phyloP scores from a whole-genome alignment of 139 green algal genomes.

The Marvania coccoides region DNA sequence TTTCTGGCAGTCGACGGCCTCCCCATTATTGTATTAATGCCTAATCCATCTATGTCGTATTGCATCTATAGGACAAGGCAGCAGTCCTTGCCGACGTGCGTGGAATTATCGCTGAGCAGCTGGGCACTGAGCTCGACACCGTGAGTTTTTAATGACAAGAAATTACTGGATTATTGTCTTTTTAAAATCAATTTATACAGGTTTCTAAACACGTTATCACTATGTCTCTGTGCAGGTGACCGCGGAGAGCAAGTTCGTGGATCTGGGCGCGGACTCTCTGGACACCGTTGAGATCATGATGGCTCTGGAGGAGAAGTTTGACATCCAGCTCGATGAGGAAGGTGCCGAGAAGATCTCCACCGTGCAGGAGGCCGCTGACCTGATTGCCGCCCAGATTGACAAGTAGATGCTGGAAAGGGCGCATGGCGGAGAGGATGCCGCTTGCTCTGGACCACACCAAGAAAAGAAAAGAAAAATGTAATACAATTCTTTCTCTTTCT shows the following conservation, averaged over 20 bases:
- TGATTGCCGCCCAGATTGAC: constrained; percentile 73
- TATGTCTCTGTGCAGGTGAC: constrained; percentile 58
- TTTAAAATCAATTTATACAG: no score
- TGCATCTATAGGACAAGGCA: constrained; percentile 57
- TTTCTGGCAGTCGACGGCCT: not conserved
- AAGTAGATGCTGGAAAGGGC: constrained; percentile 39
- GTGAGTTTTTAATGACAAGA: no score
- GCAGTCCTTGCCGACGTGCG: constrained; percentile 79
- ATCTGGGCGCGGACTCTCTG: constrained; percentile 94
- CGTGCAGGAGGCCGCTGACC: constrained; percentile 65
- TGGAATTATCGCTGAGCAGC: constrained; percentile 88
- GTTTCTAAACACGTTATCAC: no score
- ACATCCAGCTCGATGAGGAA: constrained; percentile 93
- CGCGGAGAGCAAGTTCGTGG: constrained; percentile 86
- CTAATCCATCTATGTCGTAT: not conserved
- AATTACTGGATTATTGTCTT: no score
- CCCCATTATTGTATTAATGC: no score
- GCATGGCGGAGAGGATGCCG: no score
- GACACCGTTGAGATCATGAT: constrained; percentile 99
- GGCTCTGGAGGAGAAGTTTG: constrained; percentile 97
- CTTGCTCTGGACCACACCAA: no score
- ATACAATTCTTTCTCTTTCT: no score
- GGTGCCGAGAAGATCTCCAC: constrained; percentile 93
- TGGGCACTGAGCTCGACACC: constrained; percentile 80
- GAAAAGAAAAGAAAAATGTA: no score